Percentiles rank a stretch among this genome's conserved stretches.
Conservation (phyloP, 1,284 basidiomycete species). For the Porodaedalea pini region DNA sequence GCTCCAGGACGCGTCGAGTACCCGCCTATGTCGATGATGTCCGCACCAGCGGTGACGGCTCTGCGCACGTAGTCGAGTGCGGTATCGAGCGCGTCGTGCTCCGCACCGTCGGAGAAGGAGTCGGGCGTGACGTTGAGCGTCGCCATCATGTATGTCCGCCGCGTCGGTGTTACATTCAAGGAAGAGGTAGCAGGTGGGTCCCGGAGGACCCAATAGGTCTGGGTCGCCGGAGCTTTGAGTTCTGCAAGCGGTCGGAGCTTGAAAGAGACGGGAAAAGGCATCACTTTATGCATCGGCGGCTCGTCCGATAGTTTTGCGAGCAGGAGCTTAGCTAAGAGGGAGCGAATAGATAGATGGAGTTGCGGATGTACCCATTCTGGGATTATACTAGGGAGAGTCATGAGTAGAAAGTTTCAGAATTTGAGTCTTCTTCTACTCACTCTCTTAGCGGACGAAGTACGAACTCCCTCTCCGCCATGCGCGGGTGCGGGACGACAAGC, state of each 20-base stretch:
- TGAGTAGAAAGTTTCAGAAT: background rate
- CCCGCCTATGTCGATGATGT: slow-evolving; percentile 91
- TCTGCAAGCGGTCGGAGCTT: slow-evolving; percentile 15
- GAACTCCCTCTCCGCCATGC: slow-evolving; percentile 84
- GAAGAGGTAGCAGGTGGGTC: slow-evolving; percentile 24
- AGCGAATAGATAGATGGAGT: slow-evolving; percentile 42
- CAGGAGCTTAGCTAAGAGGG: slow-evolving; percentile 43
- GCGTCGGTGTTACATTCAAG: slow-evolving; percentile 9
- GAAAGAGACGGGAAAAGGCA: slow-evolving; percentile 55
- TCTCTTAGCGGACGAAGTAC: slow-evolving; percentile 87
- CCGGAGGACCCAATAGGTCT: slow-evolving; percentile 52
- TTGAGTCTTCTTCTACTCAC: slow-evolving; percentile 43
- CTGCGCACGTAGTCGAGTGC: slow-evolving; percentile 48
- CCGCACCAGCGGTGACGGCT: slow-evolving; percentile 54
- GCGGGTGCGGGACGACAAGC: slow-evolving; percentile 82
- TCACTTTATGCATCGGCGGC: slow-evolving; percentile 59
- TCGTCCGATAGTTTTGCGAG: slow-evolving; percentile 30
- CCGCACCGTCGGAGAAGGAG: slow-evolving; percentile 91
- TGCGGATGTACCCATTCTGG: slow-evolving; percentile 66
- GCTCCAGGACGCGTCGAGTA: slow-evolving; percentile 88
- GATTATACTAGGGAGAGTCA: slow-evolving; percentile 55
- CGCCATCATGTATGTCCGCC: slow-evolving; percentile 80
- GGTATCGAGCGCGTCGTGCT: slow-evolving; percentile 46
- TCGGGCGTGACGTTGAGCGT: slow-evolving; percentile 96
- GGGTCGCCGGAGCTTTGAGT: slow-evolving; percentile 43